Evolutionary conservation across 1,139 yeast species (phyloP), one percentile per base, ranked within the genome.

Genomic region (Protomyces pachydermus): DNA sequence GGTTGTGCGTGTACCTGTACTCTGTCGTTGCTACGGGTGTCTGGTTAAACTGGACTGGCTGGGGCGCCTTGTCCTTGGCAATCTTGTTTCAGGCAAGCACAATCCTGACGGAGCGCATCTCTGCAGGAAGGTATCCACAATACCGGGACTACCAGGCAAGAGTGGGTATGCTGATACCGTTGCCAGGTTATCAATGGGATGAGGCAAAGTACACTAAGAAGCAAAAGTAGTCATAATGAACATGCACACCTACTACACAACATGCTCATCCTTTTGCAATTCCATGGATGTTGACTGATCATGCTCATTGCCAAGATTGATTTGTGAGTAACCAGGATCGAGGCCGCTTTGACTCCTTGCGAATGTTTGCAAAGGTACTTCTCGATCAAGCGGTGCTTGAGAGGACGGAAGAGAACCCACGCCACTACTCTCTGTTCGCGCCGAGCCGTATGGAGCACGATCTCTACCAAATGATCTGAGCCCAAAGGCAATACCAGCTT

Each of bases 401-500:
- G 14, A 12, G 9, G 42, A 12, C 6, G 42, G 14, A 1, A n/a
- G 1, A 37, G 42, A 3, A 42, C 25, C 18, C 6, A 18, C 25
- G 28, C 48, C 25, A 28, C 48, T 18, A 10, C 12, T 10, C 3
- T 10, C 48, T n/a, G 5, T 18, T 18, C 48, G 25, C 12, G 48
- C 20, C 16, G 48, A 18, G 4, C 48, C 48, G 23, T 42, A 42
- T 18, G 48, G 48, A 10, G 18, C 23, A 42, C 48, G 48, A 35
- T 20, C 39, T 9, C 42, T n/a, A 34, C 38, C 54, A 23, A 46
- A 56, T 3, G 42, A 16, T 25, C 62, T 50, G 12, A 51, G 56
- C 8, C 52, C 56, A 28, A 39, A 45, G 3, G 62, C 28, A n/a
- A 42, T 25, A 18, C 62, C 48, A 20, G 56, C 53, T 87, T 95